Evolutionary conservation across 768 basidiomycete species (phyloP), one percentile per base, ranked within the genome.

Genomic region (Russula griseocarnosa): DNA sequence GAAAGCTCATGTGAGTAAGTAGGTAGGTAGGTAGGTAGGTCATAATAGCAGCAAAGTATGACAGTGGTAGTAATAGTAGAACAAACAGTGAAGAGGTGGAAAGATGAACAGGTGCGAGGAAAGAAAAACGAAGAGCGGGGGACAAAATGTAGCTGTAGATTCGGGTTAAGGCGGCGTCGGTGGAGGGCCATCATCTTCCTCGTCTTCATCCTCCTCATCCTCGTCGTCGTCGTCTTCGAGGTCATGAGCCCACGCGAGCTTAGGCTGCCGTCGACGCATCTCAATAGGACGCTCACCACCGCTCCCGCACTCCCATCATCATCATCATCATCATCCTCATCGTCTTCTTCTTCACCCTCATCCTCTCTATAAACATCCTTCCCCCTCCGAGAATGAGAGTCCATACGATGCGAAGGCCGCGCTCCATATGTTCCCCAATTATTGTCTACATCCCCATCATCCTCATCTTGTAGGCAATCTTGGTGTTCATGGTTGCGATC

Each of bases 231-330:
- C 54, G 3, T 28, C 59, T 10, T 66, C 34, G 40, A 66, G 64
- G 9, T 38, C 60, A 9, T 51, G 59, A 7, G 58, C 46, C 65
- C 66, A 67, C 42, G 67, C 60, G 24, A 59, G 66, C n/a, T n/a
- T n/a, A n/a, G n/a, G n/a, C 50, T 62, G 53, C 13, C 66, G 54
- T 32, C 67, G 50, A 16, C 67, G 66, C 56, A 69, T 66, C 42
- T 69, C 67, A 32, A 69, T 58, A 38, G 67, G 66, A 7, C 47
- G 52, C 34, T 11, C 63, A 13, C 36, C 63, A 18, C 58, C 53
- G 9, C 51, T 47, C 44, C 38, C 38, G 14, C 38, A 7, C 38
- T 40, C 38, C 38, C 16, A 5, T 40, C 66, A 2, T 58, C 62
- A 3, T 54, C 62, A 0, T 58, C 16, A 5, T 40, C 66, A 2